Base-by-base conservation (phyloP, 306 rosid species). In the Mimosa pudica region DNA sequence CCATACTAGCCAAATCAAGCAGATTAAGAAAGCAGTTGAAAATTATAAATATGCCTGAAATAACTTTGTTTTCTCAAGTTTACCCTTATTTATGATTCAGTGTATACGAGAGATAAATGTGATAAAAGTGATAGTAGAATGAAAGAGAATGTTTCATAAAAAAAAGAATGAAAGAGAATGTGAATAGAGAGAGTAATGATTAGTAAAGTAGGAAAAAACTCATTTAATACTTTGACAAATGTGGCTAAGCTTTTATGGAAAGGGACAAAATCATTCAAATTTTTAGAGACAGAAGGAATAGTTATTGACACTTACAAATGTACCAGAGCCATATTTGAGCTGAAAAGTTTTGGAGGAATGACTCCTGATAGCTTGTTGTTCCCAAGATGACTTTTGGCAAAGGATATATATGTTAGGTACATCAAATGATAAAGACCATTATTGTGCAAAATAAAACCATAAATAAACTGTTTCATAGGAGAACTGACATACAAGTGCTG, bases 341-440 rank as follows among this genome's bases (percentile, higher is more conserved):
- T 82, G 70, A 88, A 88, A n/a, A 88, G 89, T 64, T 61, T 1
- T 0, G 72, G 70, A 54, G 90, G 90, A 83, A 90, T 88, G 17
- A 0, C 1, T 42, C 88, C 93, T 12, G 83, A 60, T 57, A 89
- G 80, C 24, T 44, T 70, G 58, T 89, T 90, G 70, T 81, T 86
- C 79, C 88, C 89, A 75, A 90, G 72, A 83, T 90, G 94, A 82
- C 91, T 90, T 87, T 41, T 72, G 30, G 72, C 20, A 57, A 60
- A 24, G 78, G 41, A n/a, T n/a, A 32, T 54, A 68, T 66, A n/a
- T 38, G 58, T 73, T 57, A 79, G 61, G 67, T 55, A 41, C n/a
- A 52, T 1, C 10, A 51, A 16, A 3, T 3, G 77, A 73, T 46
- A 54, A 17, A 75, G 70, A 70, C 8, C 24, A 9, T 16, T 18